Evolutionary conservation across 495 filamentous ascomycete genomes (phyloP), one percentile per base, ranked within the genome.

Genomic region (Parathielavia appendiculata): DNA sequence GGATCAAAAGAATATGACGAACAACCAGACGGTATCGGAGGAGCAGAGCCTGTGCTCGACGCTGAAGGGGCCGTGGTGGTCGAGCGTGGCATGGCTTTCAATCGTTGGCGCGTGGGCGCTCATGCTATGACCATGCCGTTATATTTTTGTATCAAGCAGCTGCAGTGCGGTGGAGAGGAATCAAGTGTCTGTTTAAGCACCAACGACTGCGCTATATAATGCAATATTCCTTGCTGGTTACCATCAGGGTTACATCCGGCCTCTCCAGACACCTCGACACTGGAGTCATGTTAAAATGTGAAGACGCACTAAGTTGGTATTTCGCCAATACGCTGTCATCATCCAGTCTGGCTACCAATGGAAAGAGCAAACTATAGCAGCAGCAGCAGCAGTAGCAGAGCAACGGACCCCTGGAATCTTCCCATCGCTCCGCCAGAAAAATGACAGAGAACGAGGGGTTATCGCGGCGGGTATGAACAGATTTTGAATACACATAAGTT

Each of bases 11-110:
- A 80, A 82, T 51, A 76, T 76, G 76, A 79, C 81, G n/a, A 74
- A 70, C 39, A 84, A 85, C 57, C 84, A 86, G 68, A 85, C 81
- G 1, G 64, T 77, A 9, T 78, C 69, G 6, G 60, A 53, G 6
- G 60, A 53, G 45, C 22, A 57, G 35, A 70, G 51, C 38, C 45
- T 34, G 32, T 59, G 51, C 30, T 41, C 48, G 19, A 56, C 60
- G 51, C 32, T 52, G 35, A 51, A 11, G 44, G n/a, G 41, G 47
- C 39, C 50, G 50, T 51, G 48, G 58, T 56, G 54, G 49, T 19
- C 57, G 36, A 52, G 53, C 14, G 13, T 69, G 16, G 61, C 51
- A 38, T 54, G 53, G 44, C 38, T 61, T 13, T 23, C 74, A 12
- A 30, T 66, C 4, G 54, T 54, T 1, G 39, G 52, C 14, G 59